Base-by-base conservation (phyloP, 2,329 filamentous ascomycete genomes). In the Hypoxylon sp. region DNA sequence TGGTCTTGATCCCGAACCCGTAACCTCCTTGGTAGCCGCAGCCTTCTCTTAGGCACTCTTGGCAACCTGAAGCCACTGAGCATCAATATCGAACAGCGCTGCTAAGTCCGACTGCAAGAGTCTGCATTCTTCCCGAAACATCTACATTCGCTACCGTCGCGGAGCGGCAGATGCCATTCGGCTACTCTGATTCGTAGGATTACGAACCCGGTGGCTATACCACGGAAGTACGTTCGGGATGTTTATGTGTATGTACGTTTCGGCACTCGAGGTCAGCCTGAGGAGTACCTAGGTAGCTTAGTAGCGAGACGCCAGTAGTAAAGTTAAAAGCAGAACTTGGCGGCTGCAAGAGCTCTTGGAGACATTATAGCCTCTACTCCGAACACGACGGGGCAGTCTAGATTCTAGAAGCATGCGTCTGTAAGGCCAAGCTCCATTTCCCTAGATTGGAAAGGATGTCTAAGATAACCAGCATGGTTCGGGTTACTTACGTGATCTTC, bases 181-280 rank as follows among this genome's bases (percentile, higher is more conserved):
- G 21, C 13, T 48, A 42, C 31, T 51, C 32, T 62, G 37, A 64
- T 67, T 70, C 57, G 68, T 50, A 57, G 24, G 48, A 37, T 46
- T 68, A 59, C 64, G 67, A 52, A 65, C 4, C 29, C 31, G 17
- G 48, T 51, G 47, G 29, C 50, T 48, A 19, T 50, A n/a, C n/a
- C 19, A 47, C 59, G 35, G 47, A 44, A 21, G 35, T 44, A 37
- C 46, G 54, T 19, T 57, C 47, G 32, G 47, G 42, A 53, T 58
- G 44, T 42, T 29, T 52, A 39, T 15, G 53, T 29, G 24, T 48
- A 54, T 62, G 61, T 37, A 57, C 46, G 57, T 35, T 44, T 69
- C 60, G 65, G 65, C 60, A 60, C 67, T 51, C 55, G 32, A 27
- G 50, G 46, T 44, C 11, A 21, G 32, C 17, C 42, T 37, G 13